Evolutionary conservation across 2,329 filamentous ascomycete genomes (phyloP).

Genomic region (Tolypocladium cylindrosporum): DNA sequence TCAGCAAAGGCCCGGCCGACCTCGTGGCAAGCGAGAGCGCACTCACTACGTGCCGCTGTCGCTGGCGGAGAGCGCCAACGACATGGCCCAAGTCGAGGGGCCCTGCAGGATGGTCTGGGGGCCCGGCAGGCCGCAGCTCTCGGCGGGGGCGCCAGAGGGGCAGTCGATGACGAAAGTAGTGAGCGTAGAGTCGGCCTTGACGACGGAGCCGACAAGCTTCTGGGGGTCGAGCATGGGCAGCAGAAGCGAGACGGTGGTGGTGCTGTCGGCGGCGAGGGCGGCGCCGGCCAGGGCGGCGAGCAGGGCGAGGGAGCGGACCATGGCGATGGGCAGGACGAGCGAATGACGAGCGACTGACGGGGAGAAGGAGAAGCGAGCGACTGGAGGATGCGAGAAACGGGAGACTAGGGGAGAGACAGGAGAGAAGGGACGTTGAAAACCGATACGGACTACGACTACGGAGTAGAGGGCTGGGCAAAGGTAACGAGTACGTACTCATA

Average conservation of each 20-base stretch:
- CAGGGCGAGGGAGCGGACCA: constrained; percentile 15
- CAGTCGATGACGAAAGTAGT: constrained; percentile 22
- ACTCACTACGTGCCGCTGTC: not conserved
- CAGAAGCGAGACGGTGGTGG: constrained; percentile 15
- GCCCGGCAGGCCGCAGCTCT: constrained; percentile 15
- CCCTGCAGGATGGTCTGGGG: constrained; percentile 14
- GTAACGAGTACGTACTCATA: too few species aligned
- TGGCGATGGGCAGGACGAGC: constrained; percentile 4
- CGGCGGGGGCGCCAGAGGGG: constrained; percentile 4
- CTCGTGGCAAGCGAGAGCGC: not conserved
- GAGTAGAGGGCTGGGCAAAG: too few species aligned
- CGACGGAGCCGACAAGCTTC: constrained; percentile 18
- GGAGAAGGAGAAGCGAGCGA: not conserved
- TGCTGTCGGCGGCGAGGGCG: constrained; percentile 13
- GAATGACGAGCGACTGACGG: not conserved
- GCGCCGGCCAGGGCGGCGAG: constrained; percentile 13
- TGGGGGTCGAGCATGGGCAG: constrained; percentile 14
- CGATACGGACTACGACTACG: too few species aligned
- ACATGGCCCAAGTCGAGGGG: constrained; percentile 14
- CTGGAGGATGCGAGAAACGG: too few species aligned
- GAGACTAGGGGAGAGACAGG: not conserved
- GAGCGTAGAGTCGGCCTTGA: constrained; percentile 13
- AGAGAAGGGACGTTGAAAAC: not conserved
- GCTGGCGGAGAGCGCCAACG: not conserved
- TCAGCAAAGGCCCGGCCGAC: not conserved